These are phyloP conservation scores for Calophaca sinica DNA, from an alignment of 306 rosid species.

Conservation along the genomic window DNA sequence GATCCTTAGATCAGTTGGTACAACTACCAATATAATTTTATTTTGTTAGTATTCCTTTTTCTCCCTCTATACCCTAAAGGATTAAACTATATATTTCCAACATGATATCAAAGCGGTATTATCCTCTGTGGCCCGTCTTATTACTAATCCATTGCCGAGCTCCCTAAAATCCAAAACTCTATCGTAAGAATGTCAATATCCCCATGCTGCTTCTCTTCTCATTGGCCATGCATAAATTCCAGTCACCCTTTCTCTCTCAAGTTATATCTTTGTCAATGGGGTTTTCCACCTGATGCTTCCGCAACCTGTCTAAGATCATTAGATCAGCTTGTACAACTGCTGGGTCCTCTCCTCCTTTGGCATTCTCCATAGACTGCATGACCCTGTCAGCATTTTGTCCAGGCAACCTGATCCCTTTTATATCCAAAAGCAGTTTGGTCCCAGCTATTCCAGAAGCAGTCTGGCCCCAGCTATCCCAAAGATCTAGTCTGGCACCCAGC, in stretches of 20 bases:
- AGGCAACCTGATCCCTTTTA: not conserved
- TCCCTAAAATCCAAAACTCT: too few relatives aligned
- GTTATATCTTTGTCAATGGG: too few relatives aligned
- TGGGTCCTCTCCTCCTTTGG: not conserved
- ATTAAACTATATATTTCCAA: not conserved
- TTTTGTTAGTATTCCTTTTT: not conserved
- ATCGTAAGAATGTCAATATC: not conserved
- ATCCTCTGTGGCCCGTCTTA: too few relatives aligned
- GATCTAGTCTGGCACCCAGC: not conserved
- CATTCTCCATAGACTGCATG: not conserved
- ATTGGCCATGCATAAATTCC: too few relatives aligned
- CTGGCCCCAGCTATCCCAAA: not conserved
- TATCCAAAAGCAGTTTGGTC: conserved; percentile 3
- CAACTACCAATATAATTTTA: too few relatives aligned
- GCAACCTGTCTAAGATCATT: not conserved
- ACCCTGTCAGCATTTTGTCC: not conserved
- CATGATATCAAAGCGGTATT: not conserved
- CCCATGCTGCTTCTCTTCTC: not conserved
- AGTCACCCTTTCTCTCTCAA: too few relatives aligned
- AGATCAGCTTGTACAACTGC: not conserved
- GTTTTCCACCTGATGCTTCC: not conserved
- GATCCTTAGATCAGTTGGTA: too few relatives aligned
- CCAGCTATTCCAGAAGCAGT: not conserved
- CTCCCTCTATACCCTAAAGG: not conserved
- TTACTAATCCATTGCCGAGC: too few relatives aligned